Evolutionary conservation across 2,329 filamentous ascomycete species (phyloP).

Genomic region (Diaporthe humulicola): DNA sequence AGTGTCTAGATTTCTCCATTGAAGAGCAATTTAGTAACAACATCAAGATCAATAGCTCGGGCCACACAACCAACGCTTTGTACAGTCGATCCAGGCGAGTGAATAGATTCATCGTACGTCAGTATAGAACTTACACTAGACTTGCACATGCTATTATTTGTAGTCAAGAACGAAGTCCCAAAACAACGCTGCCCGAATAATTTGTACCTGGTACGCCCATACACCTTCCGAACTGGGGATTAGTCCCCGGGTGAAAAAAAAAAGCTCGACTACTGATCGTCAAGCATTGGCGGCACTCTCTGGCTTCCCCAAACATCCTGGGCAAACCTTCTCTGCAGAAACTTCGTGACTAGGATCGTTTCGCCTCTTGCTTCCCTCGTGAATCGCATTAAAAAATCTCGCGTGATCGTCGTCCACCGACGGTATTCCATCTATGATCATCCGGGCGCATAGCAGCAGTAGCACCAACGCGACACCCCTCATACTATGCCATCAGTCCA

Average conservation of each 20-base stretch:
- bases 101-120: background rate
- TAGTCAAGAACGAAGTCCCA: background rate
- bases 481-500: slow-evolving; percentile 33
- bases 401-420: background rate
- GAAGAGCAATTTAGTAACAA: background rate
- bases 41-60: background rate
- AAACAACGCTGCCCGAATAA: background rate
- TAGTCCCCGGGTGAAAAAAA: background rate
- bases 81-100: background rate
- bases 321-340: background rate
- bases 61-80: background rate
- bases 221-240: background rate
- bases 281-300: background rate
- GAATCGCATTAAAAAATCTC: background rate
- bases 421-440: background rate
- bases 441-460: background rate
- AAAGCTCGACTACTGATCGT: background rate
- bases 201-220: background rate
- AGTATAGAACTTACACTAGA: background rate
- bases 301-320: accelerated
- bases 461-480: background rate
- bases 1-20: background rate
- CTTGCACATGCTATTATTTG: background rate
- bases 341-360: background rate
- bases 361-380: background rate